Conservation (phyloP, 306 rosid genomes). For the Medicago arabica region DNA sequence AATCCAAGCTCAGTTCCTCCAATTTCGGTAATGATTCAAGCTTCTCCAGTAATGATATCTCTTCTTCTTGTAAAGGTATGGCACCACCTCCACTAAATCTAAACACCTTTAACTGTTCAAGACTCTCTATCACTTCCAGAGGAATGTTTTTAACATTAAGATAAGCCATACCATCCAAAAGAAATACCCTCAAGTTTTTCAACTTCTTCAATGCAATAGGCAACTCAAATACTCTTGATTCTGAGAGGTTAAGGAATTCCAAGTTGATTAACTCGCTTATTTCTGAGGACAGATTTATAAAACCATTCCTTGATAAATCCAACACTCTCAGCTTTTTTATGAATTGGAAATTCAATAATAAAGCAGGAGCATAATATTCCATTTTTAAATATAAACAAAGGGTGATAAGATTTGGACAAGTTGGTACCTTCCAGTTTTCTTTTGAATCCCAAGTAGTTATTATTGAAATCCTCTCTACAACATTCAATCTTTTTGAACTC, state of each 20-base stretch:
- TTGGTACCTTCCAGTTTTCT: neutral
- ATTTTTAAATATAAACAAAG: neutral
- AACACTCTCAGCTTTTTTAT: slow-evolving; percentile 29
- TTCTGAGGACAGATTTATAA: neutral
- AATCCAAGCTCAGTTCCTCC: neutral
- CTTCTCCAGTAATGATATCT: neutral
- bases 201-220: slow-evolving; percentile 4
- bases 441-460: neutral
- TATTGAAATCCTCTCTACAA: slow-evolving; percentile 31
- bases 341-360: neutral
- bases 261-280: slow-evolving; percentile 22
- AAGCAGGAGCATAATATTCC: neutral
- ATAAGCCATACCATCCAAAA: neutral
- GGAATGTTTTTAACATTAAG: neutral
- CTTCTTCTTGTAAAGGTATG: too few species aligned
- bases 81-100: too few species aligned
- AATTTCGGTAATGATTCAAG: slow-evolving; percentile 15
- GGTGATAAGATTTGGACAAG: slow-evolving; percentile 31
- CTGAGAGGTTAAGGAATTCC: slow-evolving; percentile 34
- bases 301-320: neutral
- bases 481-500: slow-evolving; percentile 19
- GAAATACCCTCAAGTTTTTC: neutral
- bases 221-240: rapidly evolving
- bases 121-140: neutral
- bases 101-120: slow-evolving; percentile 13